Base-by-base conservation (phyloP, 2,329 filamentous ascomycete genomes). In the Lachnellula subtilissima region DNA sequence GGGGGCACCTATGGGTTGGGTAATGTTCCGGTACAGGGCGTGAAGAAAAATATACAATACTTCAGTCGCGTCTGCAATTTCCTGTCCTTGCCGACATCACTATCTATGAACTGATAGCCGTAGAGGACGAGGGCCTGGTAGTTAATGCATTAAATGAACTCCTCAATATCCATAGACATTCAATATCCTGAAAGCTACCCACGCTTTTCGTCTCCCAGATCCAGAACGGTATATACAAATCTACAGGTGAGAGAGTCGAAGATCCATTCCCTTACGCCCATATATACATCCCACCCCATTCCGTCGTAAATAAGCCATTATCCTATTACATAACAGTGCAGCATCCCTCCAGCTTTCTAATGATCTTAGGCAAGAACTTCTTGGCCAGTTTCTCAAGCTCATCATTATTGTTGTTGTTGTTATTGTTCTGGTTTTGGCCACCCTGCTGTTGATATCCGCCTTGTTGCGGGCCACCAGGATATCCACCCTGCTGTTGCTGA, bases 401-500 rank as follows among this genome's bases (percentile, higher is more conserved):
- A 6, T 69, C 67, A 55, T 68, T 65, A 35, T 59, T 56, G 53
- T 67, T 76, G 15, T 62, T 59, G 37, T 62, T 72, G 58, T 76
- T 71, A 25, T 66, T 71, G 58, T 77, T 67, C 60, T 78, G 74
- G 57, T 79, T 73, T 54, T 75, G 65, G 56, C 77, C 70, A 61
- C 80, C 76, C 37, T 77, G 73, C 57, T 75, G 73, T 37, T 79
- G 57, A 39, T 64, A 55, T 8, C 59, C 58, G 37, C 56, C 49
- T 54, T 75, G 75, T 58, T 78, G 73, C 37, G 75, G 73, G 19
- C 72, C 73, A 19, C 73, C 69, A 4, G 72, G 70, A 5, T 73
- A 67, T 22, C 48, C 58, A 39, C 56, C 49, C 55, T 75, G 75
- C 58, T 78, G 73, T 54, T 73, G 65, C 54, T 77, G 69, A 62